Evolutionary conservation across 768 basidiomycete genomes (phyloP), one percentile per base, ranked within the genome.

Genomic region (Kwoniella bestiolae): DNA sequence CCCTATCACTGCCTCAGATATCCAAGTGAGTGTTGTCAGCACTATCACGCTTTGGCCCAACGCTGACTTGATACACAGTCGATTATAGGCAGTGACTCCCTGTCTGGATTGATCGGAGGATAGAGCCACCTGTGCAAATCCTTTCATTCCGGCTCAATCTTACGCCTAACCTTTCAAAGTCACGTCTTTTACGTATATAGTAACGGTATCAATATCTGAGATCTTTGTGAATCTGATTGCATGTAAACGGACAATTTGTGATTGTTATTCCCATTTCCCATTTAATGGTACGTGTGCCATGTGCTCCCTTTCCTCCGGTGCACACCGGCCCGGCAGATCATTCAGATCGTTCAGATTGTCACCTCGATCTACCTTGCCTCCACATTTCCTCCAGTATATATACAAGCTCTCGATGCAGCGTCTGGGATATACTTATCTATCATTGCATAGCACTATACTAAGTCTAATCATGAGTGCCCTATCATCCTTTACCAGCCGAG

Each of bases 1-100:
- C 46, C 80, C 80, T 5, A 76, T 79, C 59, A 69, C 72, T 2
- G 64, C 69, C 9, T 56, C 35, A 4, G 75, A 79, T 41, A 74
- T 79, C 26, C 51, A 68, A 60, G 76, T 78, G 67, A 69, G 73
- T 72, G 12, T 18, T 21, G 21, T 6, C 28, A 25, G 14, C 9
- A 25, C 11, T 45, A n/a, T 41, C 38, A 8, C 38, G 8, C n/a
- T 7, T 5, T 45, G 23, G 3, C 21, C 16, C 23, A 57, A 21
- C 3, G 21, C 12, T 62, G 25, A 9, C 38, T 26, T 52, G 18
- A n/a, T 29, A 16, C 23, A 3, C 28, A 63, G 62, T 56, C 53
- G 9, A 57, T 63, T n/a, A 52, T 63, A 16, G 62, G 62, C 4
- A 55, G 41, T 32, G 55, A 46, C 16, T 61, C 60, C 32, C 38